Evolutionary conservation across 2,329 filamentous ascomycete genomes (phyloP).

Genomic region (Colletotrichum horii): DNA sequence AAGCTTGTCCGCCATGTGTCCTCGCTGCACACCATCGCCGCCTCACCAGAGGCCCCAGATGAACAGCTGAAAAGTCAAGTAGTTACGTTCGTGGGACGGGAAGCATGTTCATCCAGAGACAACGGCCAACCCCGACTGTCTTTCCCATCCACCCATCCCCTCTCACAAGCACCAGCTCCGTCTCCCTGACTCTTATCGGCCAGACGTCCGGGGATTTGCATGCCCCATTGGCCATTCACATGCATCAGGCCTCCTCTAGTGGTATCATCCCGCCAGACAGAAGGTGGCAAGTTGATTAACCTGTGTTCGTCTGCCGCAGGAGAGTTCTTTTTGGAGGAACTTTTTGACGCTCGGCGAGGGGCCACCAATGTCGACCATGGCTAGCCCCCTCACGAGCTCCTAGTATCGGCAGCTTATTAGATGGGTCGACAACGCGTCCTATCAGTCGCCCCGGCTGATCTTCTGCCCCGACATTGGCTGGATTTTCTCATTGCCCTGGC

Average conservation of each 20-base stretch:
- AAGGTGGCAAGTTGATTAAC: conserved; percentile 6
- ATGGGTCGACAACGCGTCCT: conserved; percentile 1
- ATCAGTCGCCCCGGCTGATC: neutral
- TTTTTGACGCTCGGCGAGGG: neutral
- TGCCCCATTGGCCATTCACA: neutral
- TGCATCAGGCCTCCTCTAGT: neutral
- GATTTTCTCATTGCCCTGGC: neutral
- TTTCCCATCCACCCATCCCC: neutral
- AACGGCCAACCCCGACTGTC: neutral
- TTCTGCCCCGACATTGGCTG: neutral
- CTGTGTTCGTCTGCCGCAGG: neutral
- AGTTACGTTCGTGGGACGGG: neutral
- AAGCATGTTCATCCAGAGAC: neutral
- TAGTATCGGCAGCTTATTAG: conserved; percentile 10
- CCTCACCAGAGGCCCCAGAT: neutral
- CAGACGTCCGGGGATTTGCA: neutral
- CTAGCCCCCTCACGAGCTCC: neutral
- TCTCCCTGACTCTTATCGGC: neutral
- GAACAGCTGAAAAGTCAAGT: neutral
- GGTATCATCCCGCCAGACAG: neutral
- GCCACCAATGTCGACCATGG: neutral
- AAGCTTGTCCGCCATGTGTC: conserved; percentile 2
- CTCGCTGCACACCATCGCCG: neutral
- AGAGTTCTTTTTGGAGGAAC: conserved; percentile 1
- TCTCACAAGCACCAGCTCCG: neutral